Evolutionary conservation across 345 rosid genomes (phyloP).

Genomic region (Orychophragmus violaceus): DNA sequence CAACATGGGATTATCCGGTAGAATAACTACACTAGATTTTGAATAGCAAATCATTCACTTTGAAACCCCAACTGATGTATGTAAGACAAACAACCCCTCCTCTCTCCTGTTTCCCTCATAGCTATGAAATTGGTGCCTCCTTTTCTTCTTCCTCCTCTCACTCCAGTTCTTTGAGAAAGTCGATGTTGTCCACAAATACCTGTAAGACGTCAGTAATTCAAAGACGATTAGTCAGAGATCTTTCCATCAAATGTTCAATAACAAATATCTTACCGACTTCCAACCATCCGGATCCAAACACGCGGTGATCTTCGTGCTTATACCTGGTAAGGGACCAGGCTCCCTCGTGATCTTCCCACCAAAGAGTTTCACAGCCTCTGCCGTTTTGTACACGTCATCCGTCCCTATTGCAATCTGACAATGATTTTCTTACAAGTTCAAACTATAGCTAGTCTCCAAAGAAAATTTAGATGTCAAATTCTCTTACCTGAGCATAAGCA

Average conservation of each 20-base stretch:
- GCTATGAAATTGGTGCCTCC: conserved; percentile 8
- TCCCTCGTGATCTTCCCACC: conserved; percentile 92
- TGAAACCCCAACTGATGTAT: conserved; percentile 13
- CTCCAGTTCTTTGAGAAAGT: conserved; percentile 84
- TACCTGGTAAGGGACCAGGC: conserved; percentile 97
- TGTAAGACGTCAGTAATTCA: conserved; percentile 19
- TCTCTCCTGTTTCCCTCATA: not conserved
- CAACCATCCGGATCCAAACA: conserved; percentile 99
- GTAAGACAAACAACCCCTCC: not conserved
- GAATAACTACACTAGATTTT: conserved; percentile 14
- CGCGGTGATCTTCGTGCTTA: conserved; percentile 89
- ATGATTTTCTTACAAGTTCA: not conserved
- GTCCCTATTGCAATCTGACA: conserved; percentile 89
- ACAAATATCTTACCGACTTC: conserved; percentile 67
- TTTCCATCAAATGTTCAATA: not conserved
- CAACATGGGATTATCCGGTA: not conserved
- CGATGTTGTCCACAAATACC: conserved; percentile 93
- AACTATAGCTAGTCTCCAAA: not conserved
- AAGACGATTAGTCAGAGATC: not conserved
- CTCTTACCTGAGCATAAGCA: conserved; percentile 79
- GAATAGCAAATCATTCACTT: conserved; percentile 9
- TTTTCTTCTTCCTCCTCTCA: conserved; percentile 34
- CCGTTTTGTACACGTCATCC: conserved; percentile 90
- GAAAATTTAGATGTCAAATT: not conserved
- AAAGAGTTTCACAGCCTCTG: conserved; percentile 71